phyloP scores from a whole-genome alignment of 116 monocot genomes.

The Thalassia testudinum region DNA sequence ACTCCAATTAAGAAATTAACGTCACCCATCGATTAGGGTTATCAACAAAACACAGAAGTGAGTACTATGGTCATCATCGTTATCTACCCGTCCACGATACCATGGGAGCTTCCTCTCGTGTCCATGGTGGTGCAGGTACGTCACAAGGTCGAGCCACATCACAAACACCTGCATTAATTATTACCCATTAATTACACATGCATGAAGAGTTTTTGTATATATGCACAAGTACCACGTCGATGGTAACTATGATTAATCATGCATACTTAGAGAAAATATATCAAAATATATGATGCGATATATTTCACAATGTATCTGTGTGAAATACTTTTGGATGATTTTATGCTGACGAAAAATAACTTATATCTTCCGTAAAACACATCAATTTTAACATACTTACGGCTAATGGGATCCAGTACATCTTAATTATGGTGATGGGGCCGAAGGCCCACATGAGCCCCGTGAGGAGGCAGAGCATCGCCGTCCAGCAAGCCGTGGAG shows the following conservation, averaged over 20 bases:
- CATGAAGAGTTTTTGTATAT: no score
- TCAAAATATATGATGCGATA: no score
- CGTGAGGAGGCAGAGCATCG: constrained; percentile 19
- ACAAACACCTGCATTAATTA: constrained; percentile 63
- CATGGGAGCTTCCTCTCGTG: constrained; percentile 82
- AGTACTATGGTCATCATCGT: no score
- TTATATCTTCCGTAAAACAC: no score
- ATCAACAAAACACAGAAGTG: neutral
- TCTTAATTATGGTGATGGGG: constrained; percentile 14
- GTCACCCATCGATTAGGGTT: neutral
- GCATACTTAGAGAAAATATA: no score
- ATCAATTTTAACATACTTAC: neutral
- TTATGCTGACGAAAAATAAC: no score
- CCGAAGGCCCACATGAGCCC: constrained; percentile 8
- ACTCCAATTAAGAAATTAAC: neutral
- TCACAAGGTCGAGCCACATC: constrained; percentile 76
- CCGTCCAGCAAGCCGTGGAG: constrained; percentile 30
- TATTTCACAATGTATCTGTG: no score
- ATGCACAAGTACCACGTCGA: no score
- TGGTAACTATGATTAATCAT: no score
- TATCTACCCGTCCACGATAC: constrained; percentile 52
- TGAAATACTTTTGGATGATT: no score
- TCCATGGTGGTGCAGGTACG: no score
- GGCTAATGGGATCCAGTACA: constrained; percentile 29
- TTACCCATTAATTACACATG: no score